Base-by-base conservation (phyloP, 306 rosid species). In the Gillenia trifoliata region DNA sequence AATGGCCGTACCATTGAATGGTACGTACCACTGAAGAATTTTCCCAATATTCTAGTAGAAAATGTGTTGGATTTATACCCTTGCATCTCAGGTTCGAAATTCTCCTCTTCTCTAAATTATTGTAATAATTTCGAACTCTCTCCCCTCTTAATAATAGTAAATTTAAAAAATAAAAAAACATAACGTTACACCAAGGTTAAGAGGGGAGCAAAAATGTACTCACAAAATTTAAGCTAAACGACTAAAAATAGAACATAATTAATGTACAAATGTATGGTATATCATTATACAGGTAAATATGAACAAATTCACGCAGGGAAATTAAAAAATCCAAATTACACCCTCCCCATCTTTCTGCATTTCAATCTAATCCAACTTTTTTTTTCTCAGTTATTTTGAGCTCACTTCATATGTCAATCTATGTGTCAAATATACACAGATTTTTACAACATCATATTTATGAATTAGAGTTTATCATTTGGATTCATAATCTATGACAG, bases 401-500 rank as follows among this genome's bases (percentile, higher is more conserved):
- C 61, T 3, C 29, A n/a, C 61, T 59, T 29, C 34, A 26, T 8
- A 23, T 57, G n/a, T 23, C 16, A 54, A 52, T 33, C 12, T 62
- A 7, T 10, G 4, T 16, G 66, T 60, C n/a, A 57, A 50, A 20
- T 57, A 9, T 13, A 25, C 55, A 57, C 55, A 56, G 41, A 56
- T 54, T 55, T 38, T 15, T 15, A 56, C 25, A 38, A 19, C 55
- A 12, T 2, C 38, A 25, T 4, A 15, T 57, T 38, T 59, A 28
- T 26, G 16, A 26, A 10, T 9, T 16, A 47, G 38, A 67, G 62
- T 4, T 25, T 49, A 15, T 80, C 38, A 74, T 88, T 89, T 89
- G 71, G 88, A 68, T 84, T 95, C 97, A 83, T 89, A 68, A 50
- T 95, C 97, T 59, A 95, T 95, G 76, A 90, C 99, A 55, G 86